These are phyloP conservation scores for Tremella fuciformis DNA, from an alignment of 768 basidiomycete genomes.

Conservation along the genomic window DNA sequence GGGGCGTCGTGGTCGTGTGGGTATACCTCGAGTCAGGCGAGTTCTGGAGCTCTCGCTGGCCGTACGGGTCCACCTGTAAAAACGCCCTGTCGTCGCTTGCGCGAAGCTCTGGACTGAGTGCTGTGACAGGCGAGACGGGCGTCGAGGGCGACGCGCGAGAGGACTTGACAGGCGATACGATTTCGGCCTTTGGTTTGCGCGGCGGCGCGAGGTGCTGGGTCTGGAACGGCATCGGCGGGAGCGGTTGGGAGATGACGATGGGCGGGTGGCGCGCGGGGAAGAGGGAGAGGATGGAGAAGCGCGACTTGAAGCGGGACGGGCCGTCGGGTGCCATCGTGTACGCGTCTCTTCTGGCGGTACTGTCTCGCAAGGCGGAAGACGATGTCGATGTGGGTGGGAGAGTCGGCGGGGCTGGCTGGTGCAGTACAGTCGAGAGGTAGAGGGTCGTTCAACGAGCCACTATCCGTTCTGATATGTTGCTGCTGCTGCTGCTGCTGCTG, in stretches of 20 bases:
- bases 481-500: too few species aligned
- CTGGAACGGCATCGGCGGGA: conserved; percentile 8
- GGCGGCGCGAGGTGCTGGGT: neutral
- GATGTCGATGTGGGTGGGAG: neutral
- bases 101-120: too few species aligned
- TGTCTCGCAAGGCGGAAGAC: neutral
- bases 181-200: neutral
- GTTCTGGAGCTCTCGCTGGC: too few species aligned
- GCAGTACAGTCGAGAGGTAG: neutral
- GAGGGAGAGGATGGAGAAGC: conserved; percentile 44
- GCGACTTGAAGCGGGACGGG: conserved; percentile 34
- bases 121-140: too few species aligned
- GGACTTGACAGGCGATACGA: conserved; percentile 18
- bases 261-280: conserved; percentile 45
- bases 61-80: too few species aligned
- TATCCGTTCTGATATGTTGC: too few species aligned
- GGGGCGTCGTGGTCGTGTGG: neutral
- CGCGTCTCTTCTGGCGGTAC: neutral
- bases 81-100: too few species aligned
- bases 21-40: neutral
- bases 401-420: neutral
- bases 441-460: conserved; percentile 3
- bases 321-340: neutral
- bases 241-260: conserved; percentile 27
- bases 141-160: too few species aligned